A percentile compares a stretch with the other conserved stretches of the same genome.
These are phyloP conservation scores for Sisymbrium altissimum DNA, from an alignment of 345 rosid genomes.

Conservation along the genomic window DNA sequence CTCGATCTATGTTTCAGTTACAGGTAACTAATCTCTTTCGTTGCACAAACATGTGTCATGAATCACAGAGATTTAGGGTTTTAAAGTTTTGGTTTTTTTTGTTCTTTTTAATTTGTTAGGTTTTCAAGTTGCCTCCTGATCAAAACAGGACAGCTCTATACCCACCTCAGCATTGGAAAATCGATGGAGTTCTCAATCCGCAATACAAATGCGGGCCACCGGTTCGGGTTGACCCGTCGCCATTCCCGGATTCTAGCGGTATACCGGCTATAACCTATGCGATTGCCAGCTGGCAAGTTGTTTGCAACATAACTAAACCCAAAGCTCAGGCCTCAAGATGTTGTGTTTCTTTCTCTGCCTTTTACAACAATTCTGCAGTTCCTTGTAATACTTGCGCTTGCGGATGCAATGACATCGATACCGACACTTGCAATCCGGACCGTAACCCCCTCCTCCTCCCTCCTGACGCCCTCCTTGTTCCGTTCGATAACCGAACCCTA, in stretches of 20 bases:
- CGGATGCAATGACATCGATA: constrained; percentile 53
- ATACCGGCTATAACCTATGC: constrained; percentile 48
- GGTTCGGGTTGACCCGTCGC: constrained; percentile 62
- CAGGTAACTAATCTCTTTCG: constrained; percentile 34
- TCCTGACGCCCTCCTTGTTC: constrained; percentile 69
- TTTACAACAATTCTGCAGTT: constrained; percentile 64
- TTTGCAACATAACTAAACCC: constrained; percentile 76
- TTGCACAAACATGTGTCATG: background rate
- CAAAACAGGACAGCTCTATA: constrained; percentile 55
- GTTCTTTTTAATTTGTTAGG: constrained; percentile 8
- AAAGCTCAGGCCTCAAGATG: constrained; percentile 55
- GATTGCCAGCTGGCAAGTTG: constrained; percentile 71
- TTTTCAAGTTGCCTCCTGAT: constrained; percentile 68
- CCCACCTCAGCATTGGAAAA: constrained; percentile 76
- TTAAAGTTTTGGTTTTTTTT: background rate
- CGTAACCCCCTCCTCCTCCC: constrained; percentile 66
- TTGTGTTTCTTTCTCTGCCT: constrained; percentile 96
- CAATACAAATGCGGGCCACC: constrained; percentile 77
- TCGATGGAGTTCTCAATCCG: constrained; percentile 60
- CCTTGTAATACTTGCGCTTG: constrained; percentile 97
- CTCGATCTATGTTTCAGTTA: constrained; percentile 71
- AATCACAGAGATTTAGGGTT: background rate
- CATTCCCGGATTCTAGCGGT: constrained; percentile 72
- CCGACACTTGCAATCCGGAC: constrained; percentile 47
- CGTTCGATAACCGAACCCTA: constrained; percentile 62